phyloP scores from a whole-genome alignment of 2,329 filamentous ascomycete species.

The Ascochyta koolunga region DNA sequence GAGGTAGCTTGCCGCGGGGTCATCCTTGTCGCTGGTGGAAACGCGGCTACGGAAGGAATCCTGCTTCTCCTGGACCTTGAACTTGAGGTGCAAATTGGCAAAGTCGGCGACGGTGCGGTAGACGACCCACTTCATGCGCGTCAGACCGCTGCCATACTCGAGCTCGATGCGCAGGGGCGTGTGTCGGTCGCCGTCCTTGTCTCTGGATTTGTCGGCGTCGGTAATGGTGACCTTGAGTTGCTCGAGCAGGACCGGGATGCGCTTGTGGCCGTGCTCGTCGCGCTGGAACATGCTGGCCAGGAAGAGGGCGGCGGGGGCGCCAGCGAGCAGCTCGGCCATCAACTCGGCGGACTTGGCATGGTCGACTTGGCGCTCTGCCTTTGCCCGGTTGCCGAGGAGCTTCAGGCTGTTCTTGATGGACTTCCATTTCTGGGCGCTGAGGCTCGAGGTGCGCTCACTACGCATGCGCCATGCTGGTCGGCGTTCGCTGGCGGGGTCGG shows the following conservation, averaged over 20 bases:
- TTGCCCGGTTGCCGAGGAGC: constrained; percentile 76
- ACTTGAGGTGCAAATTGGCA: constrained; percentile 88
- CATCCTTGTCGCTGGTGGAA: constrained; percentile 56
- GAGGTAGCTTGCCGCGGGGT: constrained; percentile 78
- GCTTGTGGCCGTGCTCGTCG: constrained; percentile 93
- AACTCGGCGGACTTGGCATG: constrained; percentile 95
- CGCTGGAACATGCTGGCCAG: constrained; percentile 97
- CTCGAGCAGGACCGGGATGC: constrained; percentile 92
- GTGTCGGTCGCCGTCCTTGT: constrained; percentile 65
- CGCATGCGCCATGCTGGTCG: constrained; percentile 54
- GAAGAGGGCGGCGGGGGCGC: constrained; percentile 90
- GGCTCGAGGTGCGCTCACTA: constrained; percentile 54
- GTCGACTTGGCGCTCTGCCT: constrained; percentile 83
- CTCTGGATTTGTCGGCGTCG: constrained; percentile 66
- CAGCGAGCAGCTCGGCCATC: constrained; percentile 92
- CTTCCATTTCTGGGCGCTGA: constrained; percentile 81
- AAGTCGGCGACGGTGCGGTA: constrained; percentile 88
- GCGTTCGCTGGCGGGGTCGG: constrained; percentile 39
- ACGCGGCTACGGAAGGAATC: constrained; percentile 77
- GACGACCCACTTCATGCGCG: constrained; percentile 95
- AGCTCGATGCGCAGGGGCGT: constrained; percentile 89
- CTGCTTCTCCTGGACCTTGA: constrained; percentile 84
- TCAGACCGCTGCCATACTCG: constrained; percentile 94
- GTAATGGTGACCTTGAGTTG: constrained; percentile 89
- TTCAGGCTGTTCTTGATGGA: constrained; percentile 91